Conservation (phyloP, 2,329 filamentous ascomycete species). For the Pseudogymnoascus sp. region DNA sequence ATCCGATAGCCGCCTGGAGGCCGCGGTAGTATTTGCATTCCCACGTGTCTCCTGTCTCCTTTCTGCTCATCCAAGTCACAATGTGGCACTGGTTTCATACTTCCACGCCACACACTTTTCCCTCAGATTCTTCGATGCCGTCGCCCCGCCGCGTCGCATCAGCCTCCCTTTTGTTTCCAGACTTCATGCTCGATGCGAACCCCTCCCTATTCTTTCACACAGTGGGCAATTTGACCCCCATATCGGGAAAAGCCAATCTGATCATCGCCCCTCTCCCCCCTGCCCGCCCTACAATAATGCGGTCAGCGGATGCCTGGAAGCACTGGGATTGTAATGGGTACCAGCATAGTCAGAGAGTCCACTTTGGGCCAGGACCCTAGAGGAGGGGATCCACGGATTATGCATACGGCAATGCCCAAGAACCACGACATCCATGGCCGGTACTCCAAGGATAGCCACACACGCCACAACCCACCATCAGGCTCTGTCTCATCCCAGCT, state of each 20-base stretch:
- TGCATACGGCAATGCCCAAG: constrained; percentile 6
- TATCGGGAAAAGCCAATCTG: constrained; percentile 8
- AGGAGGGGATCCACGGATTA: constrained; percentile 1
- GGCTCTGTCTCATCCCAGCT: not conserved
- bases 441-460: constrained; percentile 6
- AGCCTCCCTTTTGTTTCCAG: constrained; percentile 2
- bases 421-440: not conserved
- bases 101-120: not conserved
- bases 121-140: not conserved
- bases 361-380: constrained; percentile 5
- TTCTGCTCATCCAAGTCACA: not conserved
- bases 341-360: not conserved
- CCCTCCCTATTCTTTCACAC: not conserved
- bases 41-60: not conserved
- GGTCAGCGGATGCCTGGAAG: constrained; percentile 3
- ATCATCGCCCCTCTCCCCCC: constrained; percentile 5
- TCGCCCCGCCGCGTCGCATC: constrained; percentile 3
- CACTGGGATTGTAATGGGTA: not conserved
- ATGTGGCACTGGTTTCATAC: constrained; percentile 4
- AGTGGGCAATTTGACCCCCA: not conserved
- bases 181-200: constrained; percentile 2
- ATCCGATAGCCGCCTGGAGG: constrained; percentile 6
- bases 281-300: constrained; percentile 5
- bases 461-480: not conserved
- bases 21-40: constrained; percentile 2